phyloP scores from a whole-genome alignment of 169 alveolate species.

The Cyclospora cayetanensis region DNA sequence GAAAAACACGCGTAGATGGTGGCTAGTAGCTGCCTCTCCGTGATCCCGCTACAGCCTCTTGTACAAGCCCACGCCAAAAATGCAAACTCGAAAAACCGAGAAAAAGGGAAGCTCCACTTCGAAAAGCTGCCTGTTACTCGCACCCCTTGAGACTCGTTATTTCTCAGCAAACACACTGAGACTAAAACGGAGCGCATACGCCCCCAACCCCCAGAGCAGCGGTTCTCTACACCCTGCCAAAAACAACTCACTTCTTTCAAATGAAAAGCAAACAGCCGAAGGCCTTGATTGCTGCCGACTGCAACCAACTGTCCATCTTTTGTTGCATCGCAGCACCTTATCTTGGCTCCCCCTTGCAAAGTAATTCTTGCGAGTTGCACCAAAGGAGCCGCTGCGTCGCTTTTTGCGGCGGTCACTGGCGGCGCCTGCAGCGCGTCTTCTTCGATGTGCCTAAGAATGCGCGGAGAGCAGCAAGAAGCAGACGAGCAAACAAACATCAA shows the following conservation, averaged over 20 bases:
- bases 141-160: too few species aligned
- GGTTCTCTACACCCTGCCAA: too few species aligned
- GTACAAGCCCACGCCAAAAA: too few species aligned
- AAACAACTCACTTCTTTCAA: slow-evolving; percentile 60
- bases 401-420: not conserved
- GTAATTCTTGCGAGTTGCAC: slow-evolving; percentile 18
- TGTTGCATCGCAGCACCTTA: slow-evolving; percentile 49
- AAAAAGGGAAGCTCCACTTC: too few species aligned
- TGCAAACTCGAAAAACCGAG: too few species aligned
- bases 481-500: not conserved
- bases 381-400: slow-evolving; percentile 18
- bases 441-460: slow-evolving; percentile 3
- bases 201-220: too few species aligned
- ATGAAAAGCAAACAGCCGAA: slow-evolving; percentile 60
- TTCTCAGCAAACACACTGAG: too few species aligned
- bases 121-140: too few species aligned
- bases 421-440: not conserved
- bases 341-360: not conserved
- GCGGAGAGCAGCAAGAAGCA: not conserved
- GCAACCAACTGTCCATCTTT: slow-evolving; percentile 59
- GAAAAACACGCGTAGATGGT: too few species aligned
- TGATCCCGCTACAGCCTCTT: too few species aligned
- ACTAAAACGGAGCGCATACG: too few species aligned
- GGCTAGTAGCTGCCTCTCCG: too few species aligned
- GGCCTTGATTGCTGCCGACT: slow-evolving; percentile 61